Evolutionary conservation across 2,329 filamentous ascomycete genomes (phyloP), one percentile per base, ranked within the genome.

Genomic region (Stemphylium lycopersici): DNA sequence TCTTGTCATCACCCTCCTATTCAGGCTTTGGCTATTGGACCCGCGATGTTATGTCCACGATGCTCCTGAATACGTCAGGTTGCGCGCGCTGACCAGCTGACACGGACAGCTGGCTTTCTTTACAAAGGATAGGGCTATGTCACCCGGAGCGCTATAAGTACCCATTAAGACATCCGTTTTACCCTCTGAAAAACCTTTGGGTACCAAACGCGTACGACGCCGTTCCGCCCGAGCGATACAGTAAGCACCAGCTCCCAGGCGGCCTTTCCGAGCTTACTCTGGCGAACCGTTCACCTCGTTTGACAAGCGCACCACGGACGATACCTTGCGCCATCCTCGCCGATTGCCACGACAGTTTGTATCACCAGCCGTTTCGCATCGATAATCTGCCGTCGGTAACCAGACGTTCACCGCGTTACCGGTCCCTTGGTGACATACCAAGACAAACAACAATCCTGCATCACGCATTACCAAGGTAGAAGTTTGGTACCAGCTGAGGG

Each of bases 51-150:
- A 51, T 46, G 46, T 31, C 51, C 54, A 33, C 29, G 53, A 63
- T 53, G 36, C 51, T 65, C 61, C 44, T 65, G 65, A 63, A 68
- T 59, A 29, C 26, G 26, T 29, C 16, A 55, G 56, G 50, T 49
- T 48, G 58, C 40, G 48, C 48, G 51, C 24, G 44, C 47, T 54
- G 55, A 57, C 50, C 61, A 68, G 67, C 67, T 69, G 64, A 70
- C 56, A 37, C 31, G 8, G 36, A 52, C 46, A 58, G 52, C 58
- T 68, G 64, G 26, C 64, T 65, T 60, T 58, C 24, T 6, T 47
- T 40, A 29, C 29, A 49, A 32, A 50, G 38, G 7, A 55, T 51
- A 40, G 43, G 47, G 43, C 32, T 12, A 40, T 38, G 41, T 39
- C 39, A 49, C 26, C 4, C 22, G 41, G 39, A 31, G 13, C 20